Base-by-base conservation (phyloP, 2,329 filamentous ascomycete species). In the Ophiostoma sp. region DNA sequence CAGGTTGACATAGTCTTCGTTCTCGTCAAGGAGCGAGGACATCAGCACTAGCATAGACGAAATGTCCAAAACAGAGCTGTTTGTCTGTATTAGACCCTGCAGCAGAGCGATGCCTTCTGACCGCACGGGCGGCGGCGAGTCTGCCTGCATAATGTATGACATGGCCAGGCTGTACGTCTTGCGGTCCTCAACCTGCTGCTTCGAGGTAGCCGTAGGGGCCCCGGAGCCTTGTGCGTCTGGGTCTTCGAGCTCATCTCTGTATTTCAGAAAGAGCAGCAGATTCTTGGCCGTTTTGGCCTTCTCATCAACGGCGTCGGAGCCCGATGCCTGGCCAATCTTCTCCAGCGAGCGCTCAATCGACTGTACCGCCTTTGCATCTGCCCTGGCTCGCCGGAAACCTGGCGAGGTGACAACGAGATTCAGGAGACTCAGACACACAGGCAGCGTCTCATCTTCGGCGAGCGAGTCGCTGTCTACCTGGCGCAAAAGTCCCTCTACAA, bases 1-100 rank as follows among this genome's bases (percentile, higher is more conserved):
- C 2, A 89, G 79, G 73, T 90, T 89, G 70, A 92, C 87, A 74
- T 89, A 93, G 68, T 90, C 88, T 68, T 92, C 90, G 5, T 82
- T 79, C 65, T 90, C 88, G 70, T 84, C 82, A 1, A 92, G 79
- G 0, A 91, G 80, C 9, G 84, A 85, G 0, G 87, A 86, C 67
- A 92, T 79, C 1, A 91, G 80, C 5, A 89, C 84, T 0, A 89
- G 79, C 3, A 87, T 80, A 1, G 87, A 83, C 0, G 86, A 85
- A n/a, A 92, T 82, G 73, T 92, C 89, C 16, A 92, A 75, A 9
- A 88, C 79, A 0, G 87, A 76, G 58, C 86, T 86, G 52, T 80
- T 78, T 0, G 82, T 76, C 38, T 80, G 72, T 52, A 92, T 83
- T 8, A 92, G 79, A 2, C 75, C 77, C 0, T 85, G 84, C 11